Evolutionary conservation across 352 stramenopile genomes (phyloP), one percentile per base, ranked within the genome.

Genomic region (Phytopythium chamaehyphon): DNA sequence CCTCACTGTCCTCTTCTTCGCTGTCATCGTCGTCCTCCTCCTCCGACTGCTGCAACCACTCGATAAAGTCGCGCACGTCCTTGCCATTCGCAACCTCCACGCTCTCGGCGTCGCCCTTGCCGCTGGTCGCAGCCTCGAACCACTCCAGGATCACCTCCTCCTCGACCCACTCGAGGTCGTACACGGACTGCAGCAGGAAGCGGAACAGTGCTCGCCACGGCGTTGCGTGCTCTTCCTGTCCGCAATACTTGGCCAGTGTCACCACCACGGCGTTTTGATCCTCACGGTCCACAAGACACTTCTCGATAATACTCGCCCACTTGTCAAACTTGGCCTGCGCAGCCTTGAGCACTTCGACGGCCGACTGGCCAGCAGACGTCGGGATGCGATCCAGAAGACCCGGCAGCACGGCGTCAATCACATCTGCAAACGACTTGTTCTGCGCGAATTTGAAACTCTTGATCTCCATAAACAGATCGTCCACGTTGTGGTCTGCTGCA

Each of bases 361-460:
- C 51, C 15, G 69, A 66, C 40, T 80, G 73, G 0, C 60, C 56
- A 3, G 71, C 73, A 5, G 62, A 55, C 6, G 74, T 81, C 28
- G 77, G 54, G 46, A 94, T 71, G 40, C 83, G 55, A 46, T 90
- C 83, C 53, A 91, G 38, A 18, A 95, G 61, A 12, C 76, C 81
- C 2, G 84, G 76, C 10, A 95, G 26, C 48, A 95, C 87, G 23
- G 80, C 85, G 19, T 66, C 64, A 43, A 95, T 74, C 33, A 92
- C 86, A 35, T 91, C 82, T 21, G 73, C 70, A 46, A 94, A 93
- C 53, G 81, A 76, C 9, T 82, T 69, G 66, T 97, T 96, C 66
- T 97, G 86, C n/a, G 88, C 85, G 62, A 96, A 96, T 64, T 97
- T 97, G 64, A 90, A 96, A 52, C 85, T 91, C 76, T 96, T 96